Evolutionary conservation across 2,329 filamentous ascomycete genomes (phyloP), one percentile per base, ranked within the genome.

Genomic region (Tolypocladium tundrense): DNA sequence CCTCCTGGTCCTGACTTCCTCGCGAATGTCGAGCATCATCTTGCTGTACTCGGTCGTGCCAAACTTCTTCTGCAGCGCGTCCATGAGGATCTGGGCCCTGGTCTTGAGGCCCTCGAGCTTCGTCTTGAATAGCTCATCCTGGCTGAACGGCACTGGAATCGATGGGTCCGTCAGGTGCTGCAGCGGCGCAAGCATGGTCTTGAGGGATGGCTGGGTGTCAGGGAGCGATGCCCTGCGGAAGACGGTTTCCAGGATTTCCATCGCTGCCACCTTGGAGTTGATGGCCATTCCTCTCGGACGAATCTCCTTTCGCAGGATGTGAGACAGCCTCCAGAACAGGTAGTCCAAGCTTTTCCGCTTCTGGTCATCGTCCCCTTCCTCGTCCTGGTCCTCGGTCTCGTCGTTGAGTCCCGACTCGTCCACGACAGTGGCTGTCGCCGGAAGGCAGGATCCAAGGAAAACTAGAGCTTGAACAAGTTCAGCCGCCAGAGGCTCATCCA

Each of bases 141-240:
- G 82, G 31, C 87, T 88, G 62, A 85, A 86, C 0, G 90, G 89
- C 16, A 82, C 75, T 0, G 88, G 83, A 54, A 93, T 91, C 1
- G 83, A 83, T 1, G 88, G 80, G 69, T 97, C 91, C 0, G 91
- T 95, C 42, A 99, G 77, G 68, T 94, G 90, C 68, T 93, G 87
- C 7, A 97, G 80, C 0, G 82, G 81, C 14, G 77, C 73, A 45
- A 85, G 75, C 39, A 85, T 74, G 0, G 77, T 78, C 62, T 85
- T 82, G 21, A 95, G 77, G 1, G 85, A 87, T 0, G 84, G 79
- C 1, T 76, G 69, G 10, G 93, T 77, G 3, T 83, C 76, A 2
- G 80, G 74, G 1, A 74, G 68, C 0, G 85, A 76, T 2, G 90
- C 77, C 48, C 85, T 83, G 56, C 80, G 80, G 63, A 83, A 82